phyloP scores from a whole-genome alignment of 257 asterid species.

The Ophiorrhiza pumila region DNA sequence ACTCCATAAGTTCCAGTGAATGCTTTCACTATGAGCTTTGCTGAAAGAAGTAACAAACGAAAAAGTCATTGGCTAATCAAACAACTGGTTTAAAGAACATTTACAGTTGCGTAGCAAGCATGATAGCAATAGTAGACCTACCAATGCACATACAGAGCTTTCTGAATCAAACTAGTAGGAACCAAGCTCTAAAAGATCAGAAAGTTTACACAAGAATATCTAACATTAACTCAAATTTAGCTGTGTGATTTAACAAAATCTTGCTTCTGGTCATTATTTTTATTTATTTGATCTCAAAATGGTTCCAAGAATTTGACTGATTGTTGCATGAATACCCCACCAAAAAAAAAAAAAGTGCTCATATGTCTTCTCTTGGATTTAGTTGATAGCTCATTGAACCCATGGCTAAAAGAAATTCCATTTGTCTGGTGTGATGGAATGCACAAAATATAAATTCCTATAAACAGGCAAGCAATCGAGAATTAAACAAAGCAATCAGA shows the following conservation, averaged over 20 bases:
- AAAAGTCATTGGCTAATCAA: background rate
- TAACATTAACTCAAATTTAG: background rate
- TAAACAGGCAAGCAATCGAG: background rate
- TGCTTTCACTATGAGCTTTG: slow-evolving; percentile 34
- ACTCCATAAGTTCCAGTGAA: slow-evolving; percentile 94
- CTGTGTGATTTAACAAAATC: background rate
- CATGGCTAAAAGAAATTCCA: background rate
- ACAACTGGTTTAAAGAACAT: background rate
- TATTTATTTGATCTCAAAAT: background rate
- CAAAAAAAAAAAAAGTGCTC: background rate
- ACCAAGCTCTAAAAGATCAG: background rate
- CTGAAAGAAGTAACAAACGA: slow-evolving; percentile 37
- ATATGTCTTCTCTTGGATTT: background rate
- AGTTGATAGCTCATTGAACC: background rate
- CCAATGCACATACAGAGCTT: background rate
- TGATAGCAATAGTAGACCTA: background rate
- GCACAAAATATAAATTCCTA: background rate
- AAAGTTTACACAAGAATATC: slow-evolving; percentile 3
- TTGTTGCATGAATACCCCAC: background rate
- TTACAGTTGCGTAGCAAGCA: background rate
- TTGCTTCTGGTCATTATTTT: background rate
- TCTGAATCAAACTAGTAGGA: background rate
- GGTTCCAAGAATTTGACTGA: background rate
- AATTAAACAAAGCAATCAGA: background rate
- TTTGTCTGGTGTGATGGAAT: background rate